Evolutionary conservation across 2,329 filamentous ascomycete species (phyloP).

Genomic region (Reticulascus tulasneorum): DNA sequence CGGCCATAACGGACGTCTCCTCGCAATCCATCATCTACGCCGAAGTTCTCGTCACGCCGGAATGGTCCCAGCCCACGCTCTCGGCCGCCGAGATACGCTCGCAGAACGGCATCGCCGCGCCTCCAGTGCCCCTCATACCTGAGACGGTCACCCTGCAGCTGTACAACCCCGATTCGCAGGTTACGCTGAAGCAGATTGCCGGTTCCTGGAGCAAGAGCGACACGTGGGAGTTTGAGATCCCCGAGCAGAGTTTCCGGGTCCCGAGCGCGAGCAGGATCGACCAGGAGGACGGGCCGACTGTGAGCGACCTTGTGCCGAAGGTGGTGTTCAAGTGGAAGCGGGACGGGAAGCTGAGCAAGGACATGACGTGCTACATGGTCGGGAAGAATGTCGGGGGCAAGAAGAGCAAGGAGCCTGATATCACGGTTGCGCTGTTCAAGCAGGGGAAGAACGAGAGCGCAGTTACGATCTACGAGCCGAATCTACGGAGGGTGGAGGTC

Average conservation of each 20-base stretch:
- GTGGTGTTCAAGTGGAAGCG: constrained; percentile 85
- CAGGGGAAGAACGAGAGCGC: constrained; percentile 58
- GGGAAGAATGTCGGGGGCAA: constrained; percentile 71
- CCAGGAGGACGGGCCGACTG: constrained; percentile 43
- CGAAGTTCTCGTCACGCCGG: constrained; percentile 78
- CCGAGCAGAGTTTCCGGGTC: constrained; percentile 75
- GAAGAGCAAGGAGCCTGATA: constrained; percentile 89
- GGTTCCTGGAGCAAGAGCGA: constrained; percentile 77
- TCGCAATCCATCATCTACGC: constrained; percentile 79
- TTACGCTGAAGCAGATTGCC: constrained; percentile 66
- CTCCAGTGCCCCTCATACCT: constrained; percentile 66
- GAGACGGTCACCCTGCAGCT: constrained; percentile 79
- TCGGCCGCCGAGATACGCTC: constrained; percentile 75
- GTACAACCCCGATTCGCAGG: constrained; percentile 87
- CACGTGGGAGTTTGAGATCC: constrained; percentile 90
- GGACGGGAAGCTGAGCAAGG: constrained; percentile 79
- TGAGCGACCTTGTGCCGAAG: constrained; percentile 60
- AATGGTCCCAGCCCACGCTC: constrained; percentile 79
- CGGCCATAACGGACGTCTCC: constrained; percentile 79
- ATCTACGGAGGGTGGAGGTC: constrained; percentile 83
- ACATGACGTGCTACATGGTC: constrained; percentile 83
- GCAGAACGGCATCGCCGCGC: constrained; percentile 59
- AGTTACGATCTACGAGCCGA: constrained; percentile 89
- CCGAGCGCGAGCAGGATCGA: constrained; percentile 79
- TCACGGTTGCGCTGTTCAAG: constrained; percentile 86